Evolutionary conservation across 139 green algal genomes (phyloP).

Genomic region (Ettlia oleoabundans): DNA sequence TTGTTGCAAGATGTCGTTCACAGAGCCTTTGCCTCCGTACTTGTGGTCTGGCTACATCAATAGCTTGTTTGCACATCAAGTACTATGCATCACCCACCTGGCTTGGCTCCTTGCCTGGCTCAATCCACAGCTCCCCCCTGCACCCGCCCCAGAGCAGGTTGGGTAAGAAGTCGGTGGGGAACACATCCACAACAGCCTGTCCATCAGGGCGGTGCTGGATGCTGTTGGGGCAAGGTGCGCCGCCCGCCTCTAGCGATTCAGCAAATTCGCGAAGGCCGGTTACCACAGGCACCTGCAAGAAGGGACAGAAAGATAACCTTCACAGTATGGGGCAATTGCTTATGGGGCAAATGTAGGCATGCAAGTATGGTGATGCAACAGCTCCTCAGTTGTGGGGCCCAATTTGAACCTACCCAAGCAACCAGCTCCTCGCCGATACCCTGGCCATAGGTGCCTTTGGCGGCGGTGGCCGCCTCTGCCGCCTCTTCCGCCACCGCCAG

Average conservation of each 20-base stretch:
- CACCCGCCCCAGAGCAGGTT: slow-evolving; percentile 61
- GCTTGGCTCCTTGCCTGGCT: slow-evolving; percentile 62
- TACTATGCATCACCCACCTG: no score
- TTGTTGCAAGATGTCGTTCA: no score
- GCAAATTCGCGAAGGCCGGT: slow-evolving; percentile 58
- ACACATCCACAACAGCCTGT: slow-evolving; percentile 64
- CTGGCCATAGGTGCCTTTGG: slow-evolving; percentile 67
- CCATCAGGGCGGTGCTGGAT: slow-evolving; percentile 28
- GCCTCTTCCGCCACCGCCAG: slow-evolving; percentile 49
- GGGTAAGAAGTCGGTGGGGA: slow-evolving; percentile 53
- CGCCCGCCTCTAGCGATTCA: slow-evolving; percentile 56
- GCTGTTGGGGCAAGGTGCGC: slow-evolving; percentile 19
- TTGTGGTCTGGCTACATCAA: no score
- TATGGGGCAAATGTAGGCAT: no score
- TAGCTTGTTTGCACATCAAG: no score
- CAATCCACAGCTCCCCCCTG: slow-evolving; percentile 78
- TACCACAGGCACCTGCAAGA: slow-evolving; percentile 51
- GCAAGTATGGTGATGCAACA: no score
- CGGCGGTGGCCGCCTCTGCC: slow-evolving; percentile 27
- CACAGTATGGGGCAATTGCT: no score
- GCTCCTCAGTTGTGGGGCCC: neutral
- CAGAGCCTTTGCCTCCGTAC: no score
- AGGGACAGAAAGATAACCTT: no score
- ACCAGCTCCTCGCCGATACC: slow-evolving; percentile 72
- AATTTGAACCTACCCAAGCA: neutral